Conservation (phyloP, 305 asterid species). For the Fraxinus paxiana region DNA sequence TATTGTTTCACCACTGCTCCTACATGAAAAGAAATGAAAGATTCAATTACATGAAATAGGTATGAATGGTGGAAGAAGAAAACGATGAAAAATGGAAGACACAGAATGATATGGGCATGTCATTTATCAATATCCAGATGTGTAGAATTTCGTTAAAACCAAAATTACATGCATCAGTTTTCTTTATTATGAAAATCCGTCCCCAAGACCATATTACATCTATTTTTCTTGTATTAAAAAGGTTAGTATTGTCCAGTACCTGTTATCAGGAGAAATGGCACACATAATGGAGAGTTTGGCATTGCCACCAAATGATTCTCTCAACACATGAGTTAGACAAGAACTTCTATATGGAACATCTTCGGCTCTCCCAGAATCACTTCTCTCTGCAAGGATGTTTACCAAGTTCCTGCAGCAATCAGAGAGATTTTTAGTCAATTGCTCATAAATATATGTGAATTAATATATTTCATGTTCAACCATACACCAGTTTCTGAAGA, state of each 20-base stretch:
- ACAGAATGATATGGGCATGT: not conserved
- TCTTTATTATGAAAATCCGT: not conserved
- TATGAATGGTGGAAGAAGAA: not conserved
- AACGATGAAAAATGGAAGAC: not conserved
- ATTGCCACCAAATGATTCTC: slow-evolving; percentile 85
- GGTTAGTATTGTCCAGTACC: slow-evolving; percentile 31
- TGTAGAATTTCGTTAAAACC: not conserved
- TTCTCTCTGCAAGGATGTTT: slow-evolving; percentile 51
- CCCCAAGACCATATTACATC: not conserved
- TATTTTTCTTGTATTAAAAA: not conserved
- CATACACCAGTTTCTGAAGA: not conserved
- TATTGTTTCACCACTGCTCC: slow-evolving; percentile 57
- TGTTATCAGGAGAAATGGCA: slow-evolving; percentile 58
- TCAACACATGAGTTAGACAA: slow-evolving; percentile 66
- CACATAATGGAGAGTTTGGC: slow-evolving; percentile 75
- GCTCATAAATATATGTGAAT: not conserved
- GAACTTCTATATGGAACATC: slow-evolving; percentile 53
- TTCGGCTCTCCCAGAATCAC: slow-evolving; percentile 36
- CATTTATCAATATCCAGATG: not conserved
- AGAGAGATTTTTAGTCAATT: not conserved
- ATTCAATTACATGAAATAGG: not conserved
- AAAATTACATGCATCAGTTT: not conserved
- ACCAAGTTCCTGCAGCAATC: slow-evolving; percentile 60
- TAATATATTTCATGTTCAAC: not conserved
- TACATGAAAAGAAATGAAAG: slow-evolving; percentile 19